These are phyloP conservation scores for Fusarium palustre DNA, from an alignment of 2,329 filamentous ascomycete species.

Conservation along the genomic window DNA sequence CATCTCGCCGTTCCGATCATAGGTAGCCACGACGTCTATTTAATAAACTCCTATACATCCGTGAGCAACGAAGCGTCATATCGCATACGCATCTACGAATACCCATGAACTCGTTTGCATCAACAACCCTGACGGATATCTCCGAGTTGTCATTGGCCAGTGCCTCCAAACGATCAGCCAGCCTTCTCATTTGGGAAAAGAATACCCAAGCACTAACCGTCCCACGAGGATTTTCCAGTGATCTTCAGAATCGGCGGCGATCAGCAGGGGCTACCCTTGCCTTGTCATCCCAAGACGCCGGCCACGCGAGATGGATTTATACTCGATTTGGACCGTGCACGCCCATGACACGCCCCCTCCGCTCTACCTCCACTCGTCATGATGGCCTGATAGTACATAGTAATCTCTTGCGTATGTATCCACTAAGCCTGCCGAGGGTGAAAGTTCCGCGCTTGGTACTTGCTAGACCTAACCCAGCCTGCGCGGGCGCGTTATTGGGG, in stretches of 20 bases:
- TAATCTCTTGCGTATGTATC: constrained; percentile 45
- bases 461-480: constrained; percentile 13
- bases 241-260: constrained; percentile 48
- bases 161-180: constrained; percentile 34
- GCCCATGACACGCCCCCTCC: constrained; percentile 16
- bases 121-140: constrained; percentile 40
- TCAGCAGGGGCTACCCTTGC: constrained; percentile 46
- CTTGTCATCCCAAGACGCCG: constrained; percentile 39
- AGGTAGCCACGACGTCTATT: background rate
- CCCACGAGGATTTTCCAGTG: constrained; percentile 47
- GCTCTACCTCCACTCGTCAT: constrained; percentile 40
- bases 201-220: constrained; percentile 19
- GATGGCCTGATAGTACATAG: constrained; percentile 48
- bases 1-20: background rate
- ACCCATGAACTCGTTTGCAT: constrained; percentile 30
- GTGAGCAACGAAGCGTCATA: background rate
- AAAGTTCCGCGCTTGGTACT: constrained; percentile 36
- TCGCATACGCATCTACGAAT: constrained; percentile 10
- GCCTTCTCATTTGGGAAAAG: constrained; percentile 32
- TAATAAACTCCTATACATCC: background rate
- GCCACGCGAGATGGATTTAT: constrained; percentile 50
- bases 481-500: constrained; percentile 28
- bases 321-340: constrained; percentile 41
- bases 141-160: constrained; percentile 36
- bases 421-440: constrained; percentile 34